phyloP scores from a whole-genome alignment of 306 rosid species.

The Spatholobus suberectus region DNA sequence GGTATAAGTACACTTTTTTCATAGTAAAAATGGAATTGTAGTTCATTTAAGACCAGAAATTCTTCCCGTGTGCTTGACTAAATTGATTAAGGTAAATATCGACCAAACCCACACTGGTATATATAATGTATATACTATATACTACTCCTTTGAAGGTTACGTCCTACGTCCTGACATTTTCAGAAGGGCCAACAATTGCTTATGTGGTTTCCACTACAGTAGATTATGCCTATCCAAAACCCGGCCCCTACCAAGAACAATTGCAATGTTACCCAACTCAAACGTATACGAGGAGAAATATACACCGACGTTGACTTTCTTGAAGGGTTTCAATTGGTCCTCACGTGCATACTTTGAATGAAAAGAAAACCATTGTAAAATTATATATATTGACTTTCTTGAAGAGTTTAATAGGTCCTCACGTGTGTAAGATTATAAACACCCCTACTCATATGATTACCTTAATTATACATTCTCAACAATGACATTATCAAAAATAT shows the following conservation, averaged over 20 bases:
- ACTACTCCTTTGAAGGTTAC: not conserved
- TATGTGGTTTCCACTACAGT: conserved; percentile 17
- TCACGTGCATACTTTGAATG: not conserved
- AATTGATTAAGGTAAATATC: not conserved
- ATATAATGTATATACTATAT: not conserved
- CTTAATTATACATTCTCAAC: too few relatives aligned
- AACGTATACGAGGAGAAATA: not conserved
- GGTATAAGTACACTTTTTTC: not conserved
- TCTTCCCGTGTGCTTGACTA: not conserved
- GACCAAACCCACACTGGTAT: not conserved
- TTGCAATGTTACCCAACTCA: not conserved
- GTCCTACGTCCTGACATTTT: not conserved
- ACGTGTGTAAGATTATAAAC: too few relatives aligned
- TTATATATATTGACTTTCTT: not conserved
- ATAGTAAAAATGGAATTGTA: not conserved
- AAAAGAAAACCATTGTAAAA: not conserved
- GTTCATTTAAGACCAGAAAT: conserved; percentile 1
- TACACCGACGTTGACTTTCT: not conserved
- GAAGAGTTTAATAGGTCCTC: not conserved
- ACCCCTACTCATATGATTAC: too few relatives aligned
- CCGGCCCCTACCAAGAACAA: not conserved
- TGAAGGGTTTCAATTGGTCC: not conserved
- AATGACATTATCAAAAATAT: too few relatives aligned
- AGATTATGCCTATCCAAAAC: not conserved
- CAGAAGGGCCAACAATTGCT: not conserved